Evolutionary conservation across 2,329 filamentous ascomycete species (phyloP).

Genomic region (Aspergillus quadrilineatus): DNA sequence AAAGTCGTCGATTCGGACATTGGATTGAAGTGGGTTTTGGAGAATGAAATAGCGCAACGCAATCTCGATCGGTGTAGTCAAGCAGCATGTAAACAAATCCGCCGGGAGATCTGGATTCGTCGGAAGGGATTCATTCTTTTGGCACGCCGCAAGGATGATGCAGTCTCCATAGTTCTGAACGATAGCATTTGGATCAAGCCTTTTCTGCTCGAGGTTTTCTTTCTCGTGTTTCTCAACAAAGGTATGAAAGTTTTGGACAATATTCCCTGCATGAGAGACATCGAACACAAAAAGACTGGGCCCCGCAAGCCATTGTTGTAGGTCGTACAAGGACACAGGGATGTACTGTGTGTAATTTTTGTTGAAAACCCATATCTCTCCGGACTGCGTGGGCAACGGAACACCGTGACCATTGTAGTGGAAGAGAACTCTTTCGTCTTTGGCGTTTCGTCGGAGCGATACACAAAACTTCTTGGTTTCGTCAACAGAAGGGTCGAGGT

Average conservation of each 20-base stretch:
- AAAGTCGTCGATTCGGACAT: conserved; percentile 75
- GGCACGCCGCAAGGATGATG: conserved; percentile 90
- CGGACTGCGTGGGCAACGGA: conserved; percentile 89
- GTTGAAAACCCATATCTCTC: conserved; percentile 99
- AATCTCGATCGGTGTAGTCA: conserved; percentile 97
- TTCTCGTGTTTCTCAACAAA: conserved; percentile 94
- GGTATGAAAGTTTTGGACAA: conserved; percentile 89
- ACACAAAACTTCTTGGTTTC: conserved; percentile 97
- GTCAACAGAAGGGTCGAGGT: conserved; percentile 92
- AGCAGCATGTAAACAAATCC: conserved; percentile 91
- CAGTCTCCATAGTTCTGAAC: conserved; percentile 72
- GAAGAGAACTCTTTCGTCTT: conserved; percentile 93
- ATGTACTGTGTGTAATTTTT: conserved; percentile 99
- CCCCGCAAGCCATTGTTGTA: conserved; percentile 93
- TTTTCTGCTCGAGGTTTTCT: conserved; percentile 74
- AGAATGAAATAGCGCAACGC: conserved; percentile 94
- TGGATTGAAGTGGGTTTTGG: conserved; percentile 73
- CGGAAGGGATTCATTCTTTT: conserved; percentile 84
- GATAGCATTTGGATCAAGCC: conserved; percentile 69
- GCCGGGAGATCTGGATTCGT: conserved; percentile 92
- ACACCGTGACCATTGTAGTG: conserved; percentile 99
- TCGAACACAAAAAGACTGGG: conserved; percentile 98
- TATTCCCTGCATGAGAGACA: conserved; percentile 93
- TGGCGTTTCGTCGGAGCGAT: conserved; percentile 84
- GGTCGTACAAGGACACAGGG: conserved; percentile 88